These are phyloP conservation scores for Fraxinus quadrangulata DNA, from an alignment of 257 asterid genomes.

Conservation along the genomic window DNA sequence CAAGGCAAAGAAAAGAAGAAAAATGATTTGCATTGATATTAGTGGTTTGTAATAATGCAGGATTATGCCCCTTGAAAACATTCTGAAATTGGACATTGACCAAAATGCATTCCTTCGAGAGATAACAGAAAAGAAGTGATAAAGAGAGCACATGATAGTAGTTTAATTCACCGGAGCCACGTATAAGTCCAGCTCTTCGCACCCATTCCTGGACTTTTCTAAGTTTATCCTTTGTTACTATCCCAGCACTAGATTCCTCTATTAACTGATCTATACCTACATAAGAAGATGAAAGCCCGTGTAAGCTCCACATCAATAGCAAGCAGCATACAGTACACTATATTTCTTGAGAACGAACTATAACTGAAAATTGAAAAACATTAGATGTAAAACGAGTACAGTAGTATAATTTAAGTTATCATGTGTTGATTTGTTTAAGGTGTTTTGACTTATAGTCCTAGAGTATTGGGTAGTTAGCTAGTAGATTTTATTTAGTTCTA, in stretches of 20 bases:
- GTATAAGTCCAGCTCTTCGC: slow-evolving; percentile 51
- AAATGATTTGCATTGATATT: background rate
- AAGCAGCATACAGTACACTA: background rate
- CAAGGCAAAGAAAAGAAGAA: background rate
- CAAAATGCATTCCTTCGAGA: background rate
- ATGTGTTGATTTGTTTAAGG: no score
- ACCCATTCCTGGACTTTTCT: slow-evolving; percentile 62
- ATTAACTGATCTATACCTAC: slow-evolving; percentile 49
- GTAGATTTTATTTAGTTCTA: no score
- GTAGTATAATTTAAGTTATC: background rate
- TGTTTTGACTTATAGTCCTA: no score
- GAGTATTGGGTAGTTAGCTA: no score
- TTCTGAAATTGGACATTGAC: background rate
- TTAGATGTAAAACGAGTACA: background rate
- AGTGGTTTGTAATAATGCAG: background rate
- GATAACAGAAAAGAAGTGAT: slow-evolving; percentile 1
- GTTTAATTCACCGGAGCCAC: slow-evolving; percentile 46
- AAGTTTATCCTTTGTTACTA: slow-evolving; percentile 53
- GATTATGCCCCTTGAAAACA: background rate
- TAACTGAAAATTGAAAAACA: background rate
- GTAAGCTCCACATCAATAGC: slow-evolving; percentile 3
- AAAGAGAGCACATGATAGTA: slow-evolving; percentile 44
- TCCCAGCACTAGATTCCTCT: slow-evolving; percentile 43
- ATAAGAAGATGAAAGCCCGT: slow-evolving; percentile 1
- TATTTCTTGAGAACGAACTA: background rate